Base-by-base conservation (phyloP, 352 stramenopile genomes). In the Nothophytophthora sp. region DNA sequence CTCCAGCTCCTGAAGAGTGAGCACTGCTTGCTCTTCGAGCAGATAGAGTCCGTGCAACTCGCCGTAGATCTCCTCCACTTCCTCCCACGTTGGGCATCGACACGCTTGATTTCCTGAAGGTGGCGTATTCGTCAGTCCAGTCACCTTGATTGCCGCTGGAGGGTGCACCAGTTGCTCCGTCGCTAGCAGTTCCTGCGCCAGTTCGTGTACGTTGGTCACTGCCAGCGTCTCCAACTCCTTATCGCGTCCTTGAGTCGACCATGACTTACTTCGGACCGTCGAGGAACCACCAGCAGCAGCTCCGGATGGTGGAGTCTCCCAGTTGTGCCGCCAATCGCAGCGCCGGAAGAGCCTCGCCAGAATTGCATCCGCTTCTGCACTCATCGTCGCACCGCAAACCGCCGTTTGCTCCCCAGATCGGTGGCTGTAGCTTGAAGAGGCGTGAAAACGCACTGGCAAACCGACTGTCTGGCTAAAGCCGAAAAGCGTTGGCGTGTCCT, bases 21-120 rank as follows among this genome's bases (percentile, higher is more conserved):
- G 63, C 4, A 19, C 34, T 13, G 6, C 23, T 13, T 55, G 38
- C 1, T 40, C 37, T 19, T 58, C 42, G 36, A 66, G 54, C 32
- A 77, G 27, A 34, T 71, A n/a, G n/a, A n/a, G n/a, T n/a, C n/a
- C 55, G 34, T 63, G 53, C 39, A 81, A 53, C 20, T 81, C 70
- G 4, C 39, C 48, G 18, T 68, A 54, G 47, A 76, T 61, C 27
- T 60, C 52, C 10, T 76, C 61, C 2, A 81, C 43, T 3, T 80
- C 67, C n/a, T 55, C 32, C 50, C 51, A 60, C 28, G 50, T 32
- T 39, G 50, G 56, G 11, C 16, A 37, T 12, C 43, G 50, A 34
- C 18, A 27, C 29, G 22, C 22, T 48, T 50, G 30, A 0, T 50
- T 56, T 5, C 45, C 61, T 4, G 22, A n/a, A 35, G 33, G 25